These are phyloP conservation scores for Trichoderma orchidacearum DNA, from an alignment of 495 filamentous ascomycete genomes.

Conservation along the genomic window DNA sequence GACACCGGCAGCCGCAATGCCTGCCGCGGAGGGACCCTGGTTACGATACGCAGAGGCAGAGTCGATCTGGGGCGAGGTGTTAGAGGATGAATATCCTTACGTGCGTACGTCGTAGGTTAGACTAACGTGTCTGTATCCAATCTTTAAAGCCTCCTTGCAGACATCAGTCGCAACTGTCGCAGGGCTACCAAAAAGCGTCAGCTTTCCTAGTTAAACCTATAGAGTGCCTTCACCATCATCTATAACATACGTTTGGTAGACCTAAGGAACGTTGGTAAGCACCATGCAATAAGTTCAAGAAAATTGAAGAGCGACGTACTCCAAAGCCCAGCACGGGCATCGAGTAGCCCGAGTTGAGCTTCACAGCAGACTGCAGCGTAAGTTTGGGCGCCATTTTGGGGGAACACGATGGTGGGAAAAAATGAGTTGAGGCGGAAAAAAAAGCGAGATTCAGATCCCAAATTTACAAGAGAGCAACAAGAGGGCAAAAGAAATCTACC, in stretches of 20 bases:
- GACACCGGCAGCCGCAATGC: conserved; percentile 37
- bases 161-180: conserved; percentile 26
- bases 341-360: conserved; percentile 56
- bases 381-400: conserved; percentile 36
- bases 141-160: conserved; percentile 45
- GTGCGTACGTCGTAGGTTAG: not conserved
- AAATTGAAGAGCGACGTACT: conserved; percentile 25
- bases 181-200: conserved; percentile 7
- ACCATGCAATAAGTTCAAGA: conserved; percentile 3
- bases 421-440: not conserved
- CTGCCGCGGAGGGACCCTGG: conserved; percentile 46
- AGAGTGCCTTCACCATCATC: not conserved
- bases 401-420: not conserved
- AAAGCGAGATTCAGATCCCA: too few relatives aligned
- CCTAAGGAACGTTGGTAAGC: conserved; percentile 20
- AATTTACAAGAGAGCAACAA: too few relatives aligned
- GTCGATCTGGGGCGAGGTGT: conserved; percentile 29
- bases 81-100: not conserved
- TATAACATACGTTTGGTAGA: conserved; percentile 51
- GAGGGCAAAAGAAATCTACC: too few relatives aligned
- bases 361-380: conserved; percentile 46
- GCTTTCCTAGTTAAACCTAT: not conserved
- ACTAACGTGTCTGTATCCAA: conserved; percentile 48
- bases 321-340: conserved; percentile 60
- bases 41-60: conserved; percentile 54